These are phyloP conservation scores for Glarea lozoyensis DNA, from an alignment of 495 filamentous ascomycete species.

Conservation along the genomic window DNA sequence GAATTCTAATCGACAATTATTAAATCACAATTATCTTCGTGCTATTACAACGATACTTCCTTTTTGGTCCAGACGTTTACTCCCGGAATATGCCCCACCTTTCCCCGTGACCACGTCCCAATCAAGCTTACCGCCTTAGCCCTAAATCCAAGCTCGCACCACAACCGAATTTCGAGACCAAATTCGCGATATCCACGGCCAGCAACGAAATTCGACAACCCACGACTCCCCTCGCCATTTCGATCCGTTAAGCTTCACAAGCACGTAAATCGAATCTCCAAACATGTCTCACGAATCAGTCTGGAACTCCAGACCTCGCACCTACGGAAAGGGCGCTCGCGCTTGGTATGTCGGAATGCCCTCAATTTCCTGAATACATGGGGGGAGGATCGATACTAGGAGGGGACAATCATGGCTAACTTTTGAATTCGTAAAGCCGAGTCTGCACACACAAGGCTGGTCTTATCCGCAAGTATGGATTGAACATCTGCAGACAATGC, in stretches of 20 bases:
- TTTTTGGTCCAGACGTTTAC: too few relatives aligned
- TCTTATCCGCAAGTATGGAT: conserved; percentile 97
- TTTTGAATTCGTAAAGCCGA: conserved; percentile 50
- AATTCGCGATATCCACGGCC: neutral
- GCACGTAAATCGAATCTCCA: conserved; percentile 24
- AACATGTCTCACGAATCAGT: conserved; percentile 96
- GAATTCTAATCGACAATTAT: too few relatives aligned
- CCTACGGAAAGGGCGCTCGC: conserved; percentile 91
- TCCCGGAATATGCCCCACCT: too few relatives aligned
- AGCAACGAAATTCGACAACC: conserved; percentile 1
- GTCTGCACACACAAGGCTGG: conserved; percentile 92
- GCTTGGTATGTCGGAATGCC: conserved; percentile 57
- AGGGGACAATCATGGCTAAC: conserved; percentile 14
- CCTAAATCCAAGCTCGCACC: conserved; percentile 3
- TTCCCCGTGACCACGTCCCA: too few relatives aligned
- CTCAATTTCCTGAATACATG: neutral
- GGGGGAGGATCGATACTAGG: conserved; percentile 13
- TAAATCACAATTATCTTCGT: too few relatives aligned
- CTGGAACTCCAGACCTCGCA: conserved; percentile 97
- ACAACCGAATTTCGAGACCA: neutral
- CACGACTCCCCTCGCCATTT: neutral
- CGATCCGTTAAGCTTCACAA: neutral
- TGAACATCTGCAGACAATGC: conserved; percentile 99
- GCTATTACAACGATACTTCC: too few relatives aligned
- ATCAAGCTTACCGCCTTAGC: conserved; percentile 3